Evolutionary conservation across 2,329 filamentous ascomycete species (phyloP), one percentile per base, ranked within the genome.

Genomic region (Neurospora crassa): DNA sequence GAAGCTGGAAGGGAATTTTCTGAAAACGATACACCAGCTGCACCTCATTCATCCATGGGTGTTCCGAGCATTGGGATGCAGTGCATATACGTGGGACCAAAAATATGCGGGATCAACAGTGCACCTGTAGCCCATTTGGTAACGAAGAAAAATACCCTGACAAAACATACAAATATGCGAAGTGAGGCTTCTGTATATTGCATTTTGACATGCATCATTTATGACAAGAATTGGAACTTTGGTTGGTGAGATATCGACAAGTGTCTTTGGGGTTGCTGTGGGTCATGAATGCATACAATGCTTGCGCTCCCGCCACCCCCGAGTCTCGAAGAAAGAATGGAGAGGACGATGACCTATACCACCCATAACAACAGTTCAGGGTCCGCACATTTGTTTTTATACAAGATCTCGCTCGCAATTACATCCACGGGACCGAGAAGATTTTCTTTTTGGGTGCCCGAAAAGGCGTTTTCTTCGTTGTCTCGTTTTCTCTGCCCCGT

Each of bases 131-230:
- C 10, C 8, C 7, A 20, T 47, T 10, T 37, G 14, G 11, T 20
- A 24, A 18, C 5, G 29, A 16, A 10, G 1, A 29, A 14, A 6
- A 14, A 59, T 34, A 24, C 24, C 45, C 14, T 24, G 4, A 6
- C 3, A 12, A 34, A 34, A 3, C 7, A 59, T 16, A 24, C 14
- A 3, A 18, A 3, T 5, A 34, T 59, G 14, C 12, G 14, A 4
- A 1, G 4, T 8, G 47, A 14, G 18, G 14, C 47, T 24, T 3
- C 29, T 53, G 7, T 5, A 53, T 5, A 24, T 20, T 40, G 8
- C 1, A 12, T 47, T 12, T 11, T 4, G n/a, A 24, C 1, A 3
- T 16, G 1, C 12, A 4, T 2, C 1, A 2, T 53, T 5, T 7
- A 10, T 20, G 2, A 53, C 11, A 11, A 2, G 14, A 3, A 3